These are phyloP conservation scores for Aspergillus bridgeri DNA, from an alignment of 495 filamentous ascomycete species.

Conservation along the genomic window DNA sequence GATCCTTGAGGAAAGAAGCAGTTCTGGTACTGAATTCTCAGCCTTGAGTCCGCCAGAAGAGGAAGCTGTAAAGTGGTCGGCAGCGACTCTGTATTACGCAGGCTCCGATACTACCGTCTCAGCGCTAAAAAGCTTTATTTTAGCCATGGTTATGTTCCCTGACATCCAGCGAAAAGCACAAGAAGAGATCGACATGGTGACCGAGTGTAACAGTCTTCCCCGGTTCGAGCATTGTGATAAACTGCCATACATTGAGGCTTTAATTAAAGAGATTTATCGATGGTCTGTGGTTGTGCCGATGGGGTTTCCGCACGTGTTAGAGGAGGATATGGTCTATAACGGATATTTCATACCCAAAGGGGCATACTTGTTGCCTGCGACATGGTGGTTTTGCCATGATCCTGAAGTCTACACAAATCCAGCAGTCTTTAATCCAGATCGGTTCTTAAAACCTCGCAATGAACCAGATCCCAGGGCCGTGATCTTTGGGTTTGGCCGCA, in stretches of 20 bases:
- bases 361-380: background rate
- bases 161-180: constrained; percentile 7
- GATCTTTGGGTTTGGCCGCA: background rate
- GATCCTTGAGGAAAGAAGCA: background rate
- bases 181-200: background rate
- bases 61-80: background rate
- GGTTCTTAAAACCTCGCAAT: background rate
- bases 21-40: too few relatives aligned
- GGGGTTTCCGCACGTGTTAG: constrained; percentile 2
- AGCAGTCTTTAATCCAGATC: background rate
- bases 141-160: constrained; percentile 2
- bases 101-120: background rate
- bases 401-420: background rate
- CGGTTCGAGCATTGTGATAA: background rate
- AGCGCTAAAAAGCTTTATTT: background rate
- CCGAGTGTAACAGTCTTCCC: background rate
- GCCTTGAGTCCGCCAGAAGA: background rate
- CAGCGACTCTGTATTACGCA: background rate
- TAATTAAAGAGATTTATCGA: constrained; percentile 4
- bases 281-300: constrained; percentile 4
- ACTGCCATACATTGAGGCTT: constrained; percentile 7
- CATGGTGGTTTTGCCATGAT: background rate
- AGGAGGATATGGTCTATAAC: background rate
- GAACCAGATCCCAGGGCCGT: background rate
- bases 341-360: background rate